Evolutionary conservation across 2,329 filamentous ascomycete species (phyloP).

Genomic region (Cladosporium austrohemisphaericum): DNA sequence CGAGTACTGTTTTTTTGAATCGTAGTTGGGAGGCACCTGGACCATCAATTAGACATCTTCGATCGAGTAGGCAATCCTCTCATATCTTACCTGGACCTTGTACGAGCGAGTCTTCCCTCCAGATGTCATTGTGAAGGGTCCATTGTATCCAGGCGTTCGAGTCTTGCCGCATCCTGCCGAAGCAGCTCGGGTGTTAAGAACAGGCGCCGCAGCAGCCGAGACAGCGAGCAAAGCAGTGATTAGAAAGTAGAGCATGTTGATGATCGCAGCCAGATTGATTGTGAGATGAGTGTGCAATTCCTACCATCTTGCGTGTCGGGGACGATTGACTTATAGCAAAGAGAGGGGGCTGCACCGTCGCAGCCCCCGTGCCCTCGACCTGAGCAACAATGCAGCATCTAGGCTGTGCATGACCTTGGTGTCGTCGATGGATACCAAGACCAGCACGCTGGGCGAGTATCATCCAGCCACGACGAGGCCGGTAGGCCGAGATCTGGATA

Average conservation of each 20-base stretch:
- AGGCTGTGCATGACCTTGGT: too few species aligned
- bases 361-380: too few species aligned
- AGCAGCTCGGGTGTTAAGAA: background rate
- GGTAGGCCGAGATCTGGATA: too few species aligned
- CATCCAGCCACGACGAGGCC: too few species aligned
- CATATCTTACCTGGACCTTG: background rate
- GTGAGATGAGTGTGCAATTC: too few species aligned
- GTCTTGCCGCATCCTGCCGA: constrained; percentile 1
- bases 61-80: too few species aligned
- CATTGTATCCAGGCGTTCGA: background rate
- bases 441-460: too few species aligned
- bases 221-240: background rate
- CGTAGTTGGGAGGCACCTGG: constrained; percentile 2
- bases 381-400: too few species aligned
- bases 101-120: background rate
- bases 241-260: background rate
- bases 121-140: constrained; percentile 1
- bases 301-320: too few species aligned
- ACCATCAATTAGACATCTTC: background rate
- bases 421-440: too few species aligned
- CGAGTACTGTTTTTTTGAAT: constrained; percentile 19
- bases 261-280: background rate
- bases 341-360: too few species aligned
- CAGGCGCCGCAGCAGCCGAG: background rate
- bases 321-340: too few species aligned